phyloP scores from a whole-genome alignment of 83 land plant species.

The Larix sibirica region DNA sequence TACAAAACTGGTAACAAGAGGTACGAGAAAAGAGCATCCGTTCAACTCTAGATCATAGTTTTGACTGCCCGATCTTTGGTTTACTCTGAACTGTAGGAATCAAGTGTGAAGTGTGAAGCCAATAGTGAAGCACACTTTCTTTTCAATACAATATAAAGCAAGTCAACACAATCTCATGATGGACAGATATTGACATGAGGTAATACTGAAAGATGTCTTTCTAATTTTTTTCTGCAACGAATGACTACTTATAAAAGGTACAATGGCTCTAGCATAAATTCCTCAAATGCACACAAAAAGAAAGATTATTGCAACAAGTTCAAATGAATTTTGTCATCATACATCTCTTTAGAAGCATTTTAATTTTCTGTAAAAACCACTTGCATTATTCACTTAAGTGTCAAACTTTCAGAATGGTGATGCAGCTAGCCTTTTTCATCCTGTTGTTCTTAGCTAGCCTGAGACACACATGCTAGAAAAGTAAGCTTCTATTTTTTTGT shows the following conservation, averaged over 20 bases:
- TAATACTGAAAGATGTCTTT: neutral
- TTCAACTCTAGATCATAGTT: too few species aligned
- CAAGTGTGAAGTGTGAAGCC: neutral
- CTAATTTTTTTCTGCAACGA: neutral
- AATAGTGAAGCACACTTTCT: neutral
- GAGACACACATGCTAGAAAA: neutral
- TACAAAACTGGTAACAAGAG: too few species aligned
- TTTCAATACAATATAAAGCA: neutral
- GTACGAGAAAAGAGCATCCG: too few species aligned
- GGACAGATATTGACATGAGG: neutral
- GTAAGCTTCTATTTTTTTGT: neutral
- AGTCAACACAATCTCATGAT: neutral
- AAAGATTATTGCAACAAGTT: neutral
- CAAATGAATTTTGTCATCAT: neutral
- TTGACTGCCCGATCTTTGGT: too few species aligned
- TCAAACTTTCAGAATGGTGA: neutral
- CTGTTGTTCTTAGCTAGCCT: neutral
- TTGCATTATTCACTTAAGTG: neutral
- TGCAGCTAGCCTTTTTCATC: neutral
- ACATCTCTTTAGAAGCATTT: neutral
- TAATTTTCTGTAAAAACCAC: neutral
- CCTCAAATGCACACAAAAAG: neutral
- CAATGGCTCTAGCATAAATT: neutral
- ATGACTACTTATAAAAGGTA: neutral
- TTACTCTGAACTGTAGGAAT: too few species aligned